These are phyloP conservation scores for Naganishia cerealis DNA, from an alignment of 1,284 basidiomycete genomes.

Conservation along the genomic window DNA sequence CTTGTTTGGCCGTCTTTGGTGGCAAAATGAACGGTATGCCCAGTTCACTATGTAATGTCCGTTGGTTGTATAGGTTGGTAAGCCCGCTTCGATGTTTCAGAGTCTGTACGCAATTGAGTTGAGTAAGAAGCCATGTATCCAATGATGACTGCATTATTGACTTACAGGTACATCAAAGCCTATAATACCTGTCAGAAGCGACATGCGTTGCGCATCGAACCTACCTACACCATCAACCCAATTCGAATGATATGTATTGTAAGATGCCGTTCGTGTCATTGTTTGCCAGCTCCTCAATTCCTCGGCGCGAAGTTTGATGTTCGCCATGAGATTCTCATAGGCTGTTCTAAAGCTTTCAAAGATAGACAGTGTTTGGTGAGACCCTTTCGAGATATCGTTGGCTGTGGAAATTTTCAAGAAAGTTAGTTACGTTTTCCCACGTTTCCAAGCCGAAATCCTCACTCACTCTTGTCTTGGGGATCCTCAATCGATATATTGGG, in stretches of 20 bases:
- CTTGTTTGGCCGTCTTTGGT: conserved; percentile 16
- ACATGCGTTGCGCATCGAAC: conserved; percentile 65
- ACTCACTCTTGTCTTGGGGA: conserved; percentile 83
- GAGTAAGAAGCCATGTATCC: conserved; percentile 30
- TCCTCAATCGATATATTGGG: conserved; percentile 85
- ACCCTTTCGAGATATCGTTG: conserved; percentile 89
- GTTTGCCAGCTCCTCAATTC: conserved; percentile 45
- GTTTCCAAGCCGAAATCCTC: not conserved
- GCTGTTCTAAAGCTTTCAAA: conserved; percentile 82
- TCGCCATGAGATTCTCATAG: conserved; percentile 74
- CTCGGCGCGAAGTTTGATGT: conserved; percentile 63
- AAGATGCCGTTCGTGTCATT: conserved; percentile 38
- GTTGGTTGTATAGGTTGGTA: conserved; percentile 67
- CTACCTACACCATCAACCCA: conserved; percentile 36
- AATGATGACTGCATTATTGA: conserved; percentile 32
- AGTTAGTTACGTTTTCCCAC: conserved; percentile 18
- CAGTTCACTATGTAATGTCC: conserved; percentile 64
- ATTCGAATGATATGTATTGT: conserved; percentile 39
- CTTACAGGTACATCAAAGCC: conserved; percentile 78
- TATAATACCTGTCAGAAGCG: conserved; percentile 75
- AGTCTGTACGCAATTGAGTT: conserved; percentile 56
- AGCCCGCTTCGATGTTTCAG: conserved; percentile 70
- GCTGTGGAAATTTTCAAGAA: conserved; percentile 56
- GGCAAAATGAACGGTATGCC: conserved; percentile 38
- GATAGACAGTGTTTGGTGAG: conserved; percentile 79